Evolutionary conservation across 2,329 filamentous ascomycete genomes (phyloP).

Genomic region (Aspergillus costaricaensis): DNA sequence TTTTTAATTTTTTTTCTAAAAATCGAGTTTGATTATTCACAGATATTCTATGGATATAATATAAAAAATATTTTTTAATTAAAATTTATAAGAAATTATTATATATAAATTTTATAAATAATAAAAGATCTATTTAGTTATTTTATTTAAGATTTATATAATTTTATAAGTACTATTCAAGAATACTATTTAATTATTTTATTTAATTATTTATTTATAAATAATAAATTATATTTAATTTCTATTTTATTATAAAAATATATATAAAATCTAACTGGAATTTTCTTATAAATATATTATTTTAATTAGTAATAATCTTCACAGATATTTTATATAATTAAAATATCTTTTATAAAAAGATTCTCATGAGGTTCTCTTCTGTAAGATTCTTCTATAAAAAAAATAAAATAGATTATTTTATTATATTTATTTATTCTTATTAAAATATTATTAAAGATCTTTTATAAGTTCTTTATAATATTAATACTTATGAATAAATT

Average conservation of each 20-base stretch:
- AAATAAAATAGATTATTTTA: neutral
- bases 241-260: neutral
- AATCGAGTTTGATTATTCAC: slow-evolving; percentile 1
- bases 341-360: neutral
- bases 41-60: neutral
- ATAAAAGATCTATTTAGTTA: neutral
- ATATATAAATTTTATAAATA: neutral
- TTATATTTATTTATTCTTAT: neutral
- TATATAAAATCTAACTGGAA: no score
- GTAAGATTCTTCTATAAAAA: neutral
- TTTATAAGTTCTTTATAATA: neutral
- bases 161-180: neutral
- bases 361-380: neutral
- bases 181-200: neutral
- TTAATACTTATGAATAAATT: neutral
- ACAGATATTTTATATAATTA: neutral
- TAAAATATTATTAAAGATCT: neutral
- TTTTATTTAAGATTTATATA: slow-evolving; percentile 4
- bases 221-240: neutral
- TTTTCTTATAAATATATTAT: neutral
- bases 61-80: neutral
- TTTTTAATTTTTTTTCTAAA: neutral
- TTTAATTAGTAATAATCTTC: no score
- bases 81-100: neutral
- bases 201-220: neutral